A percentile compares a stretch with the other conserved stretches of the same genome.
These are phyloP conservation scores for Saccharomyces hybrid DNA, from an alignment of 1,139 yeast species.

Conservation along the genomic window DNA sequence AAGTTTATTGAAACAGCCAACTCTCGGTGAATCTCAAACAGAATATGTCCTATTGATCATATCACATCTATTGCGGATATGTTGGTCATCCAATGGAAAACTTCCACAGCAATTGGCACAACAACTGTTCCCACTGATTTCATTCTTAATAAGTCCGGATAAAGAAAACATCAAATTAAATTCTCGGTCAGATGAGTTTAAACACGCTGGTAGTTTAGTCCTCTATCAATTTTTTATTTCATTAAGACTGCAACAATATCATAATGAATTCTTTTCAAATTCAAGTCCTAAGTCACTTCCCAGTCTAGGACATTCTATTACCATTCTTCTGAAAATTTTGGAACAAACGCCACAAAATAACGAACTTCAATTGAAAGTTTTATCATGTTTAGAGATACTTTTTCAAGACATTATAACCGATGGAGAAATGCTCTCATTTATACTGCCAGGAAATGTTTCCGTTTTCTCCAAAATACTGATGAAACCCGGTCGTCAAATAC, in stretches of 20 bases:
- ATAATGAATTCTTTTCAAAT: conserved; percentile 32
- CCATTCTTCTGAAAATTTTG: conserved; percentile 38
- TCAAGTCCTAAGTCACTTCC: conserved; percentile 31
- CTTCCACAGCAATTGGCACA: conserved; percentile 38
- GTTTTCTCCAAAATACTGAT: conserved; percentile 39
- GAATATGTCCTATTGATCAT: conserved; percentile 40
- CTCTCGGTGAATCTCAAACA: conserved; percentile 39
- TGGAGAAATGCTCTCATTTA: conserved; percentile 46
- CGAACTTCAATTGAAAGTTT: conserved; percentile 33
- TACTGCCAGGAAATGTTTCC: conserved; percentile 54
- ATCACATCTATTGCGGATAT: conserved; percentile 36
- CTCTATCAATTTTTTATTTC: conserved; percentile 18
- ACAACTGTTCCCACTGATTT: conserved; percentile 45
- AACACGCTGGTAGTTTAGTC: conserved; percentile 38
- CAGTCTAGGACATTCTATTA: conserved; percentile 41
- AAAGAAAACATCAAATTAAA: conserved; percentile 14
- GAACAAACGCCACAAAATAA: conserved; percentile 20
- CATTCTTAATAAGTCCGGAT: conserved; percentile 36
- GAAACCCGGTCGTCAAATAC: conserved; percentile 34
- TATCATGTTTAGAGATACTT: conserved; percentile 34
- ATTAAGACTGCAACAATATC: conserved; percentile 24
- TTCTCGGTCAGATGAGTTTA: conserved; percentile 36
- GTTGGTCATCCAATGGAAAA: conserved; percentile 40
- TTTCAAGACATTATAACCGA: conserved; percentile 34
- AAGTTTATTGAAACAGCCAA: conserved; percentile 40